Base-by-base conservation (phyloP, 495 filamentous ascomycete genomes). In the Apodospora peruviana region DNA sequence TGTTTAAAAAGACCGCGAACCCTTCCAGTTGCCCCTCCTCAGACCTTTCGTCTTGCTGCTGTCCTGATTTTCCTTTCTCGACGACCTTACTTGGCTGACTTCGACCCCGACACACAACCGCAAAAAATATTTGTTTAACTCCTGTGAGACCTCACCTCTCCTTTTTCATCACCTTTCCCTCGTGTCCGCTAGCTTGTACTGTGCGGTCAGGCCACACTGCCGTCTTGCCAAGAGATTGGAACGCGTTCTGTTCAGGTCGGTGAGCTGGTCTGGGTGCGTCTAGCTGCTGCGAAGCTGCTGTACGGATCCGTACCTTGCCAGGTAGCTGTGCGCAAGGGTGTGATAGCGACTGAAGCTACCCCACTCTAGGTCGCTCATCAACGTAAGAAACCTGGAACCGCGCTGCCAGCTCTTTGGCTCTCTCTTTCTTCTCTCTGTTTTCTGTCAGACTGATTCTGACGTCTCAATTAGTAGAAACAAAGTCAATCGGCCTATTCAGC, bases 301-400 rank as follows among this genome's bases (percentile, higher is more conserved):
- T 14, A 14, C 27, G 7, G 7, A 7, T 7, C 27, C 7, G 14
- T 32, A 32, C 7, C 27, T 32, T 32, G 27, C 27, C 14, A 14
- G 27, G 14, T 14, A 32, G 27, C 27, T 7, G 27, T 7, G 7
- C 27, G 27, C 27, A 32, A 14, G 27, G 7, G 7, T 32, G 37
- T 7, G 37, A 40, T 40, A 40, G 37, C 37, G 5, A 34, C 38
- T n/a, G 41, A 25, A 47, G 22, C 42, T 50, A 40, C 52, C 47
- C 52, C 52, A 47, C 47, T 42, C 43, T 42, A 22, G 12, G 46
- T 37, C 37, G 34, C 42, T 47, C 25, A 34, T 52, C 32, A 27
- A 42, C n/a, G n/a, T n/a, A n/a, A n/a, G n/a, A n/a, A n/a, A n/a
- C n/a, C n/a, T n/a, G n/a, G n/a, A n/a, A n/a, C n/a, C n/a, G n/a